These are phyloP conservation scores for Paecilomyces formosus DNA, from an alignment of 2,329 filamentous ascomycete genomes.

Conservation along the genomic window DNA sequence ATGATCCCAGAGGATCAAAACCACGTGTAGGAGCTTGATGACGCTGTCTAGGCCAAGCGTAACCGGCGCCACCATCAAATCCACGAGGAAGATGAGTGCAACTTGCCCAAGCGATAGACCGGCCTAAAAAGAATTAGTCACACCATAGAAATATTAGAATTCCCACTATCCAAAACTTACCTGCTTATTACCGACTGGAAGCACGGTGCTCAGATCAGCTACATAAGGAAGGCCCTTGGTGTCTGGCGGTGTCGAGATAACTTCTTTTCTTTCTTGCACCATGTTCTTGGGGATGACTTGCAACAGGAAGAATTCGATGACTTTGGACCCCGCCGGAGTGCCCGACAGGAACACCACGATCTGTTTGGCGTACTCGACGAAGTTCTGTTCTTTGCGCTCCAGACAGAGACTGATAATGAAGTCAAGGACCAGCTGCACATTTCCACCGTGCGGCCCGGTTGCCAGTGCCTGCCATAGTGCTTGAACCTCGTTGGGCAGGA, in stretches of 20 bases:
- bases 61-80: slow-evolving; percentile 89
- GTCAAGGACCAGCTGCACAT: slow-evolving; percentile 88
- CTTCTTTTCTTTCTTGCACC: slow-evolving; percentile 78
- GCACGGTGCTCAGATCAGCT: slow-evolving; percentile 69
- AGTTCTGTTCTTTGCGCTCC: slow-evolving; percentile 92
- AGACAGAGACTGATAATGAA: slow-evolving; percentile 94
- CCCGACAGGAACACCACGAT: slow-evolving; percentile 94
- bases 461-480: slow-evolving; percentile 95
- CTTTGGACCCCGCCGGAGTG: slow-evolving; percentile 75
- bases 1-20: slow-evolving; percentile 94
- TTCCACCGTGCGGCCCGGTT: slow-evolving; percentile 84
- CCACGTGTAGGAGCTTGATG: slow-evolving; percentile 79
- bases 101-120: slow-evolving; percentile 90
- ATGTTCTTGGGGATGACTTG: slow-evolving; percentile 94
- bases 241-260: slow-evolving; percentile 60
- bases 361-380: slow-evolving; percentile 96
- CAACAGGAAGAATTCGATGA: slow-evolving; percentile 86
- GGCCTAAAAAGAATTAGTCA: slow-evolving; percentile 37
- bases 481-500: slow-evolving; percentile 92
- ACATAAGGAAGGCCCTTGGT: slow-evolving; percentile 74
- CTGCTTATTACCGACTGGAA: slow-evolving; percentile 86
- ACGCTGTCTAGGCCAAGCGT: slow-evolving; percentile 72
- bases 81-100: slow-evolving; percentile 86
- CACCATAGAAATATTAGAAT: background rate
- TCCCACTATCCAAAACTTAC: slow-evolving; percentile 25